Evolutionary conservation across 495 filamentous ascomycete species (phyloP).

Genomic region (Annulohypoxylon maeteangense): DNA sequence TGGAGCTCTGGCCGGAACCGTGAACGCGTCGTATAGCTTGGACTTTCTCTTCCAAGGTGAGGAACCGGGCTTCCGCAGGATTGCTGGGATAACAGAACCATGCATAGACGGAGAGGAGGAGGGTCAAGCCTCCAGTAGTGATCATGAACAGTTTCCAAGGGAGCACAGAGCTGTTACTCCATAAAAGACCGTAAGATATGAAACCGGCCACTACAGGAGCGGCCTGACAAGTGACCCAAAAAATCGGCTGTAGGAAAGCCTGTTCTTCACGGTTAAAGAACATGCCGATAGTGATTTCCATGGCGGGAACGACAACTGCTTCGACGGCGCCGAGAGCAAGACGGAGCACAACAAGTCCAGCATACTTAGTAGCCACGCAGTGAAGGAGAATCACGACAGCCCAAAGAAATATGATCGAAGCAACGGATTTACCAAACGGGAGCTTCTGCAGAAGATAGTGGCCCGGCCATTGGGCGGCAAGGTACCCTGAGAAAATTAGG

Average conservation of each 20-base stretch:
- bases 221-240: conserved; percentile 17
- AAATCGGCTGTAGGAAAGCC: conserved; percentile 15
- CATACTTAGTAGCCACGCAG: conserved; percentile 1
- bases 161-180: conserved; percentile 12
- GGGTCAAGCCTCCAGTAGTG: conserved; percentile 10
- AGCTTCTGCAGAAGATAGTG: conserved; percentile 22
- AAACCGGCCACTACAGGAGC: conserved; percentile 19
- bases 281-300: conserved; percentile 22
- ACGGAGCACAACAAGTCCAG: background rate
- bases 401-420: conserved; percentile 16
- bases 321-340: conserved; percentile 18
- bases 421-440: conserved; percentile 13
- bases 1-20: conserved; percentile 14
- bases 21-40: conserved; percentile 15
- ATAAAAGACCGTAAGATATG: conserved; percentile 1
- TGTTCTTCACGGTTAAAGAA: conserved; percentile 21
- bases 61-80: conserved; percentile 18
- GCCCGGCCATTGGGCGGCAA: conserved; percentile 17
- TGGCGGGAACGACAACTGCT: conserved; percentile 11
- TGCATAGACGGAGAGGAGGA: conserved; percentile 5
- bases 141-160: conserved; percentile 21
- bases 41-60: conserved; percentile 17
- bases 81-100: conserved; percentile 18
- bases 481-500: conserved; percentile 10
- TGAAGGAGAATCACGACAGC: conserved; percentile 3